phyloP scores from a whole-genome alignment of 257 asterid genomes.

The Solanum pinnatisectum region DNA sequence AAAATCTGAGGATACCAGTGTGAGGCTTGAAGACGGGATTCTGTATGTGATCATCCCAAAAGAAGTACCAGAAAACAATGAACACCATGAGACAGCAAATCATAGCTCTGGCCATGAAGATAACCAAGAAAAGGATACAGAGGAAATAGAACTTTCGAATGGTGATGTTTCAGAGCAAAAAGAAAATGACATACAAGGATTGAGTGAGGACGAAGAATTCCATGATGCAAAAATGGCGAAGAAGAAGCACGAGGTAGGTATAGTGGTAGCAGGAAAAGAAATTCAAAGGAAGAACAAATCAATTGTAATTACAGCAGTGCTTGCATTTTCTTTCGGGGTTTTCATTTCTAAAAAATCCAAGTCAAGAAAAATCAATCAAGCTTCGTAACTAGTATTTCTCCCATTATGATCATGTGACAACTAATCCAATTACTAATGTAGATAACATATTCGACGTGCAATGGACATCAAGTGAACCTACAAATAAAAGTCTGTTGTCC shows the following conservation, averaged over 20 bases:
- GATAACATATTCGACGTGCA: background rate
- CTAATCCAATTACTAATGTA: background rate
- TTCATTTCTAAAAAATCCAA: constrained; percentile 10
- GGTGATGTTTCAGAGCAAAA: background rate
- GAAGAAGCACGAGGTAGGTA: background rate
- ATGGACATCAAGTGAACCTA: background rate
- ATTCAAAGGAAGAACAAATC: constrained; percentile 12
- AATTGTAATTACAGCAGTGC: constrained; percentile 12
- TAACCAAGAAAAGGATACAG: background rate
- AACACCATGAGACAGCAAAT: background rate
- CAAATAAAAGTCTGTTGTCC: background rate
- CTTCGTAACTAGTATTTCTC: background rate
- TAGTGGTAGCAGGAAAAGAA: background rate
- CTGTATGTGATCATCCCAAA: constrained; percentile 20
- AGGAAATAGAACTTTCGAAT: background rate
- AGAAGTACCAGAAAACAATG: background rate
- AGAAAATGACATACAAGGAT: background rate
- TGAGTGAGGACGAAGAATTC: background rate
- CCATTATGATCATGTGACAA: background rate
- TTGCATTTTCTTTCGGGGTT: constrained; percentile 27
- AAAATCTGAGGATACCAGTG: constrained; percentile 13
- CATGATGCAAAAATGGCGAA: background rate
- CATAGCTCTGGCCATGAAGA: background rate
- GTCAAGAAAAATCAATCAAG: background rate
- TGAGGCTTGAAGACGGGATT: constrained; percentile 21